phyloP scores from a whole-genome alignment of 768 basidiomycete genomes.

The Leccinellum albellum region DNA sequence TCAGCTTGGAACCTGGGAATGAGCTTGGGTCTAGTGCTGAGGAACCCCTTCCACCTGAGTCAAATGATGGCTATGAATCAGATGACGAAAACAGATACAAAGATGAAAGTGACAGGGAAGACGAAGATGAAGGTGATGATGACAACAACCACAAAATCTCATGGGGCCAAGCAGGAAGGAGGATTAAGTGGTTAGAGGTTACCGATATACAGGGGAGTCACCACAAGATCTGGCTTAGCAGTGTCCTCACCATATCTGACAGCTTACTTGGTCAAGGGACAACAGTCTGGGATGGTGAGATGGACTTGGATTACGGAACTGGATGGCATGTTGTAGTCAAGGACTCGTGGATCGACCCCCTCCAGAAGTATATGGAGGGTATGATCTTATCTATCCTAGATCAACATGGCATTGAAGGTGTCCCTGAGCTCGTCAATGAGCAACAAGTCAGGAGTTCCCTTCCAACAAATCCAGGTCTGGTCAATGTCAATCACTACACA shows the following conservation, averaged over 20 bases:
- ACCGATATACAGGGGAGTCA: not conserved
- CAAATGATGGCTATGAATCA: no score
- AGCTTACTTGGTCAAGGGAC: not conserved
- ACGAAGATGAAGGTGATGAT: not conserved
- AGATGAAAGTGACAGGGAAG: not conserved
- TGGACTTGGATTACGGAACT: not conserved
- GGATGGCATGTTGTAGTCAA: not conserved
- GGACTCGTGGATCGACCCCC: not conserved
- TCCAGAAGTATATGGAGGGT: not conserved
- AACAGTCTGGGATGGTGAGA: not conserved
- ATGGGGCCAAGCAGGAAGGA: not conserved
- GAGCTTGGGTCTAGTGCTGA: not conserved
- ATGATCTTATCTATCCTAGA: not conserved
- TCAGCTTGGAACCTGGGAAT: not conserved
- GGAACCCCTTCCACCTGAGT: not conserved
- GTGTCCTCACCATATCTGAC: not conserved
- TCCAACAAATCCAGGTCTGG: not conserved
- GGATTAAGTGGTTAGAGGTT: not conserved
- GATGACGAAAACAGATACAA: no score
- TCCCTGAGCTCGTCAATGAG: not conserved
- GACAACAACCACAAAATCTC: not conserved
- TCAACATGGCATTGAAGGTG: not conserved
- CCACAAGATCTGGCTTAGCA: not conserved
- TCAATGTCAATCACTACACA: not conserved
- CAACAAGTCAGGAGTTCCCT: not conserved